Conservation (phyloP, 1,284 basidiomycete species). For the Pyrrhoderma lamaoense region DNA sequence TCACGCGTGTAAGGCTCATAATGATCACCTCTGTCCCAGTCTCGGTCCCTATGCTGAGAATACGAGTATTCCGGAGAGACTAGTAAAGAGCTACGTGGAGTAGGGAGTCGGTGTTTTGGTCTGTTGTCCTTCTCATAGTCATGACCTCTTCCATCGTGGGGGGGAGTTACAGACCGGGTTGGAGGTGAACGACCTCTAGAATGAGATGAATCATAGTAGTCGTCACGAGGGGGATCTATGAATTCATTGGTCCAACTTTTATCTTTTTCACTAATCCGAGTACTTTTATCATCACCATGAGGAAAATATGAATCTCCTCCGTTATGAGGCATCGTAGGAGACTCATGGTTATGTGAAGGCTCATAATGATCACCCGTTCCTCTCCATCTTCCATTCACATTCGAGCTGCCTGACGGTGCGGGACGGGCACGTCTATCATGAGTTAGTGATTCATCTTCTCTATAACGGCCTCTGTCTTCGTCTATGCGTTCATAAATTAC, state of each 20-base stretch:
- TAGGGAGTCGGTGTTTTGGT: conserved; percentile 15
- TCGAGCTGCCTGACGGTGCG: neutral
- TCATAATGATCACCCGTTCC: conserved; percentile 14
- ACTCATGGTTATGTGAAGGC: neutral
- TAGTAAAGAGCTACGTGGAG: conserved; percentile 14
- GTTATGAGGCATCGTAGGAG: neutral
- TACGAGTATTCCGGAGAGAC: conserved; percentile 8
- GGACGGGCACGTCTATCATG: neutral
- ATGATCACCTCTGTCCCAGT: conserved; percentile 14
- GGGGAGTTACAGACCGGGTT: neutral
- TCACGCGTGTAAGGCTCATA: conserved; percentile 14
- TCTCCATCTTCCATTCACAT: neutral
- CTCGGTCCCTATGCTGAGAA: conserved; percentile 14
- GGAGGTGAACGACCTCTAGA: conserved; percentile 11
- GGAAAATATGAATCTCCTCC: neutral
- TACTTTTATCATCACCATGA: conserved; percentile 17
- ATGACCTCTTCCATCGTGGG: neutral
- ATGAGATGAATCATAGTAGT: neutral
- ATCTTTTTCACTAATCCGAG: conserved; percentile 17
- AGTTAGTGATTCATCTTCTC: conserved; percentile 26
- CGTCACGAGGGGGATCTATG: conserved; percentile 2
- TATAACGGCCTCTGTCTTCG: conserved; percentile 37
- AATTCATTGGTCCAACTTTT: neutral
- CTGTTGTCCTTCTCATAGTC: conserved; percentile 1
- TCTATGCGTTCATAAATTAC: conserved; percentile 37